Evolutionary conservation across 441 rosid genomes (phyloP).

Genomic region (Erodium chrysanthum): DNA sequence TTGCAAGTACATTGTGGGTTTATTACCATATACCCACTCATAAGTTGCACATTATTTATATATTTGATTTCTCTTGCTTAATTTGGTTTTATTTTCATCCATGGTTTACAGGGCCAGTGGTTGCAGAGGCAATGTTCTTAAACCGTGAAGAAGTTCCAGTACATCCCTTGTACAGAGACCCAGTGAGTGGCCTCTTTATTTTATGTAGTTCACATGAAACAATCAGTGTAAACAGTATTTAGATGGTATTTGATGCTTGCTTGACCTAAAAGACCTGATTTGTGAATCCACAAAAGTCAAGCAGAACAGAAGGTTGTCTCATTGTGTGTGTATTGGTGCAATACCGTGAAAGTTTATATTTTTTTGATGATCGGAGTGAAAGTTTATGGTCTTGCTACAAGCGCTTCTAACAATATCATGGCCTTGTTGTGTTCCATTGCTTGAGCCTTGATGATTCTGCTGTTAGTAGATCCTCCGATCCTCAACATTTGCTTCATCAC

Average conservation of each 20-base stretch:
- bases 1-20: slow-evolving; percentile 3
- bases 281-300: not conserved
- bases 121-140: slow-evolving; percentile 89
- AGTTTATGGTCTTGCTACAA: not conserved
- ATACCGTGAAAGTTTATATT: not conserved
- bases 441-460: not conserved
- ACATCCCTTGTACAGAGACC: slow-evolving; percentile 83
- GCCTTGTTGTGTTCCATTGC: not conserved
- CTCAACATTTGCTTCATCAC: slow-evolving; percentile 3
- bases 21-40: not conserved
- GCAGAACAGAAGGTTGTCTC: not conserved
- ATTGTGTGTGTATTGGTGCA: not conserved
- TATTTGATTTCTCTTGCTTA: not conserved
- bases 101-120: slow-evolving; percentile 61
- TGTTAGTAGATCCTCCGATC: not conserved
- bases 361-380: no score
- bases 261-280: not conserved
- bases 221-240: not conserved
- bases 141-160: slow-evolving; percentile 81
- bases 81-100: not conserved
- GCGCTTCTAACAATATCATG: not conserved
- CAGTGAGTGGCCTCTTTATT: slow-evolving; percentile 42
- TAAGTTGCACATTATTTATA: not conserved
- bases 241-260: not conserved
- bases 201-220: not conserved